Percentiles rank a stretch among this genome's conserved stretches.
These are phyloP conservation scores for Wickerhamiella parazyma DNA, from an alignment of 805 yeast species.

Conservation along the genomic window DNA sequence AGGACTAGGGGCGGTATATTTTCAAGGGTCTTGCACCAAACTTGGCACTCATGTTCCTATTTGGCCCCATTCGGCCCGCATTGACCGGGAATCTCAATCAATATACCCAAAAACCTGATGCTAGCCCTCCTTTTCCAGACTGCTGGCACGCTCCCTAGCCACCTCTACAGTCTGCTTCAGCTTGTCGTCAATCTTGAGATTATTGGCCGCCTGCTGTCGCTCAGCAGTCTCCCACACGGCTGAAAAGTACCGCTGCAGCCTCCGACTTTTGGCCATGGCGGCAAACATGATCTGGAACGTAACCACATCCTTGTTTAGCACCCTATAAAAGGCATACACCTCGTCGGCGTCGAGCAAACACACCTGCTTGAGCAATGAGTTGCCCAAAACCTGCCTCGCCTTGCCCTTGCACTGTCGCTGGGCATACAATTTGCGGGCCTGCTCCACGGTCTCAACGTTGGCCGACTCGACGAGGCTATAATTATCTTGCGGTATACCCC, in stretches of 20 bases:
- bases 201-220: constrained; percentile 16
- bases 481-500: constrained; percentile 19
- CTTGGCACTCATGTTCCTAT: no score
- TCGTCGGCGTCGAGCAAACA: constrained; percentile 12
- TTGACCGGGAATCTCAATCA: no score
- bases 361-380: constrained; percentile 13
- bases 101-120: no score
- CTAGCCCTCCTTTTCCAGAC: no score
- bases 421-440: constrained; percentile 16
- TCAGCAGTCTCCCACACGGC: constrained; percentile 15
- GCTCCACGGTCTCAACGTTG: constrained; percentile 11
- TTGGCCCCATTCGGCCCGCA: no score
- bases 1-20: no score
- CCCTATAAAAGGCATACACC: constrained; percentile 16
- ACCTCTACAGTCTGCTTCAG: constrained; percentile 15
- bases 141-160: not conserved
- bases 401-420: constrained; percentile 4
- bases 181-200: constrained; percentile 16
- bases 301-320: constrained; percentile 17
- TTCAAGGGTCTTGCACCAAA: no score
- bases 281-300: constrained; percentile 20
- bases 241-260: constrained; percentile 10
- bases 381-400: constrained; percentile 15
- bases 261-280: constrained; percentile 14
- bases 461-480: constrained; percentile 12